A percentile compares a stretch with the other conserved stretches of the same genome.
phyloP scores from a whole-genome alignment of 495 filamentous ascomycete genomes.

The Penicillium salamii region DNA sequence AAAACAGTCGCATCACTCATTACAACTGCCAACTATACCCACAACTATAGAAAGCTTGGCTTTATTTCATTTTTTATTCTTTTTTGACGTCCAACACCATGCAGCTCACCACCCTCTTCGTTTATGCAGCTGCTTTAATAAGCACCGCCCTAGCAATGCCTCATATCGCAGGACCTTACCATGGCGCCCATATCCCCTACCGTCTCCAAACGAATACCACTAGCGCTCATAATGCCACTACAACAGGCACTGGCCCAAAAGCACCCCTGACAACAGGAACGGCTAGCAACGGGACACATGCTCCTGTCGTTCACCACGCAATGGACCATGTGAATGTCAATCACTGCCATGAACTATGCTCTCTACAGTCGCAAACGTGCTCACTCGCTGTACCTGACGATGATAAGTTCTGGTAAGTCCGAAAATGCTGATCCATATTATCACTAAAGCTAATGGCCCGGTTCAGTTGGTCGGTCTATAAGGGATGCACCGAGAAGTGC shows the following conservation, averaged over 20 bases:
- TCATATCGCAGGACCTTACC: conserved; percentile 19
- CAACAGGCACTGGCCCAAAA: conserved; percentile 11
- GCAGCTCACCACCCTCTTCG: conserved; percentile 20
- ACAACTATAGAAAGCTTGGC: too few relatives aligned
- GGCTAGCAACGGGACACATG: conserved; percentile 3
- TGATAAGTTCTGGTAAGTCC: conserved; percentile 28
- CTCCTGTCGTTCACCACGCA: conserved; percentile 2
- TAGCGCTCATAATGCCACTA: conserved; percentile 14
- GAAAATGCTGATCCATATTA: too few relatives aligned
- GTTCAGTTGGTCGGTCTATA: conserved; percentile 21
- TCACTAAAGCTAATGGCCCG: background rate
- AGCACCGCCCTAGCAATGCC: conserved; percentile 21
- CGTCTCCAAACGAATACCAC: conserved; percentile 18
- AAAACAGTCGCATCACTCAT: too few relatives aligned
- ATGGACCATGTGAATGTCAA: conserved; percentile 15
- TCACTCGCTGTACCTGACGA: conserved; percentile 27
- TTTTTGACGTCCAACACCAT: conserved; percentile 17
- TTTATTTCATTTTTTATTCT: too few relatives aligned
- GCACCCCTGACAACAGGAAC: conserved; percentile 12
- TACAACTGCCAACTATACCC: too few relatives aligned
- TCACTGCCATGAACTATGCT: conserved; percentile 28
- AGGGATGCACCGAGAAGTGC: conserved; percentile 23
- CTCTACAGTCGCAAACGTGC: conserved; percentile 25
- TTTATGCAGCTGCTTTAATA: conserved; percentile 20
- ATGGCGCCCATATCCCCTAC: conserved; percentile 13